These are phyloP conservation scores for Tulasnella sp. DNA, from an alignment of 768 basidiomycete genomes.

Conservation along the genomic window DNA sequence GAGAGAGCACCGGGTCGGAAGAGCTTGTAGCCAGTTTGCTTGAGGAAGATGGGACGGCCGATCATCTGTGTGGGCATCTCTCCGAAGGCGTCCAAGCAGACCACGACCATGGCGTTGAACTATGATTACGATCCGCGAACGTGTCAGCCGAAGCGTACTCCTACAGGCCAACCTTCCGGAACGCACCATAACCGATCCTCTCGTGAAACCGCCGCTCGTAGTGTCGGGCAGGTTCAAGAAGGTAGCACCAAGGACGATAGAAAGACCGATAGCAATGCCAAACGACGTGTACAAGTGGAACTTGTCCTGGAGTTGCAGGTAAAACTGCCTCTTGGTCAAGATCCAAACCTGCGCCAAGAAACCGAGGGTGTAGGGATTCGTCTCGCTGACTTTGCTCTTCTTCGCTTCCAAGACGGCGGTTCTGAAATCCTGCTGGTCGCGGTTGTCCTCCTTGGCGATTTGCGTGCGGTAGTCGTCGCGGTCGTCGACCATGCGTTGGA, in stretches of 20 bases:
- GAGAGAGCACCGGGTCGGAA: slow-evolving; percentile 37
- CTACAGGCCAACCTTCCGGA: slow-evolving; percentile 12
- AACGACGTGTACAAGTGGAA: slow-evolving; percentile 64
- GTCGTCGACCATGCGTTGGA: slow-evolving; percentile 38
- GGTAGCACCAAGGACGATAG: slow-evolving; percentile 63
- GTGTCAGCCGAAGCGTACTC: neutral
- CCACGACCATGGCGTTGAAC: slow-evolving; percentile 50
- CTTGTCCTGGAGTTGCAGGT: slow-evolving; percentile 61
- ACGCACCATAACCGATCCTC: slow-evolving; percentile 72
- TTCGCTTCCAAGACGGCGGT: slow-evolving; percentile 69
- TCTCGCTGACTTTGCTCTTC: slow-evolving; percentile 64
- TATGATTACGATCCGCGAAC: too few relatives aligned
- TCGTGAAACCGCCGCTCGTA: slow-evolving; percentile 77
- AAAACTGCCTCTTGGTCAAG: slow-evolving; percentile 65
- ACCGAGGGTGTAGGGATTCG: slow-evolving; percentile 76
- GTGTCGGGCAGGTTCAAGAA: slow-evolving; percentile 67
- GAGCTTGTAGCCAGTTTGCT: slow-evolving; percentile 38
- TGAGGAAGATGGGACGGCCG: slow-evolving; percentile 56
- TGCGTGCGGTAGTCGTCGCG: slow-evolving; percentile 57
- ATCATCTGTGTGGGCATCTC: slow-evolving; percentile 74
- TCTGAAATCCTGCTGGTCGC: slow-evolving; percentile 61
- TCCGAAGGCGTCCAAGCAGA: slow-evolving; percentile 62
- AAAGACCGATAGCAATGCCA: slow-evolving; percentile 46
- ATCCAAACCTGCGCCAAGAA: slow-evolving; percentile 67
- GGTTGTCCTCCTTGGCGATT: slow-evolving; percentile 46